phyloP scores from a whole-genome alignment of 1,284 basidiomycete genomes.

The Melampsora medusae region DNA sequence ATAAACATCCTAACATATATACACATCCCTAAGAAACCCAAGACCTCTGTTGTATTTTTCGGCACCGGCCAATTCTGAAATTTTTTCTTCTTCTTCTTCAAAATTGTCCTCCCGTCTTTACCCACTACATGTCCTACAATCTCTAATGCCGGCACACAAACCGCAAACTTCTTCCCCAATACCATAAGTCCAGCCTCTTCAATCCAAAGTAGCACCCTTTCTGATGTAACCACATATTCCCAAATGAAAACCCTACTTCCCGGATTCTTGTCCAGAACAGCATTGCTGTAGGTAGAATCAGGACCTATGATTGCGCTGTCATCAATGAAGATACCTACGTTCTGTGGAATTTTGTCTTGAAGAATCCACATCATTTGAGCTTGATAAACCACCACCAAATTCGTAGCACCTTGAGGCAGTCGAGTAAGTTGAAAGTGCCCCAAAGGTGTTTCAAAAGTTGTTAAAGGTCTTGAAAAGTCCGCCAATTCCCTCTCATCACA shows the following conservation, averaged over 20 bases:
- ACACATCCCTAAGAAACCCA: no score
- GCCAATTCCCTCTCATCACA: conserved; percentile 4
- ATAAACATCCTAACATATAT: no score
- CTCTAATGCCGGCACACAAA: conserved; percentile 10
- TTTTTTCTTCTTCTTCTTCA: no score
- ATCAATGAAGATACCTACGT: neutral
- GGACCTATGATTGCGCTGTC: neutral
- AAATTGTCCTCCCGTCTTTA: no score
- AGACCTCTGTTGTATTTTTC: no score
- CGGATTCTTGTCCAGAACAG: neutral
- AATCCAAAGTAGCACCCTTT: conserved; percentile 15
- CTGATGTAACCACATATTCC: conserved; percentile 10
- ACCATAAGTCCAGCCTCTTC: conserved; percentile 21
- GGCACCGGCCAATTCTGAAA: no score
- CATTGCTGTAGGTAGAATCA: no score
- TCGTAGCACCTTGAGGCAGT: conserved; percentile 25
- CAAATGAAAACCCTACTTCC: conserved; percentile 1
- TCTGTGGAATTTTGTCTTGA: neutral
- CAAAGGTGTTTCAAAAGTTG: conserved; percentile 16
- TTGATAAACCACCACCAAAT: conserved; percentile 8
- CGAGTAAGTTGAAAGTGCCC: conserved; percentile 5
- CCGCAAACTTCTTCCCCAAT: conserved; percentile 5
- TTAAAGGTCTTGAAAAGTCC: neutral
- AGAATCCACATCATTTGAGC: neutral
- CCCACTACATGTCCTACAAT: conserved; percentile 11